phyloP scores from a whole-genome alignment of 75 land plant genomes.

The Picea sitchensis region DNA sequence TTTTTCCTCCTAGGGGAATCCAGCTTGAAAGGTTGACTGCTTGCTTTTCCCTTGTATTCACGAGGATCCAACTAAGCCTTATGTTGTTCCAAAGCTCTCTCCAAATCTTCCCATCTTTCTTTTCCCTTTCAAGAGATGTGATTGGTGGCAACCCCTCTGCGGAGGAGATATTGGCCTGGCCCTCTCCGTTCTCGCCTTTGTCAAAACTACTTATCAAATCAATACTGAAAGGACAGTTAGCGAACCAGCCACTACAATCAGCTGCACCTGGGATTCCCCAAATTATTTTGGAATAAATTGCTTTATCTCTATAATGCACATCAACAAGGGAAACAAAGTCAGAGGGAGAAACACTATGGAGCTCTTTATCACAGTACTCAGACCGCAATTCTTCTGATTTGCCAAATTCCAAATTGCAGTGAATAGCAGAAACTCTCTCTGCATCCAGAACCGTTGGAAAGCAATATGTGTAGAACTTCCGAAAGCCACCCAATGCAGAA shows the following conservation, averaged over 20 bases:
- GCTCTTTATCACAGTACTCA: slow-evolving; percentile 46
- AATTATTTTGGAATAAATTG: slow-evolving; percentile 21
- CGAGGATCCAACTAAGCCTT: slow-evolving; percentile 42
- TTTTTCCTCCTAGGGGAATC: slow-evolving; percentile 29
- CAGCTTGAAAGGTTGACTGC: slow-evolving; percentile 44
- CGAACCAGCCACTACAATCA: slow-evolving; percentile 31
- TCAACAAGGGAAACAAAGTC: slow-evolving; percentile 40
- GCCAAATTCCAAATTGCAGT: slow-evolving; percentile 21
- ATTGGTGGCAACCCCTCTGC: slow-evolving; percentile 9
- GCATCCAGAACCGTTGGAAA: slow-evolving; percentile 17
- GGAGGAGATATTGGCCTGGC: neutral
- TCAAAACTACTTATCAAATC: slow-evolving; percentile 9
- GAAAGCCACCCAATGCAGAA: slow-evolving; percentile 59
- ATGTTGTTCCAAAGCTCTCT: slow-evolving; percentile 26
- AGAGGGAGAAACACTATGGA: slow-evolving; percentile 26
- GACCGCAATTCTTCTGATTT: slow-evolving; percentile 41
- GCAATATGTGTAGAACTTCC: slow-evolving; percentile 35
- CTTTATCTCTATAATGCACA: slow-evolving; percentile 29
- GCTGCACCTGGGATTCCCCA: slow-evolving; percentile 33
- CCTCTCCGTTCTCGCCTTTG: slow-evolving; percentile 16
- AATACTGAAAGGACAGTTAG: slow-evolving; percentile 42
- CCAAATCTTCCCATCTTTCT: slow-evolving; percentile 36
- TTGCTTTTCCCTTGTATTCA: slow-evolving; percentile 23
- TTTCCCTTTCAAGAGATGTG: slow-evolving; percentile 20
- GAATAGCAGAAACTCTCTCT: slow-evolving; percentile 17